These are phyloP conservation scores for Hypoxylon sp. DNA, from an alignment of 2,329 filamentous ascomycete genomes.

Conservation along the genomic window DNA sequence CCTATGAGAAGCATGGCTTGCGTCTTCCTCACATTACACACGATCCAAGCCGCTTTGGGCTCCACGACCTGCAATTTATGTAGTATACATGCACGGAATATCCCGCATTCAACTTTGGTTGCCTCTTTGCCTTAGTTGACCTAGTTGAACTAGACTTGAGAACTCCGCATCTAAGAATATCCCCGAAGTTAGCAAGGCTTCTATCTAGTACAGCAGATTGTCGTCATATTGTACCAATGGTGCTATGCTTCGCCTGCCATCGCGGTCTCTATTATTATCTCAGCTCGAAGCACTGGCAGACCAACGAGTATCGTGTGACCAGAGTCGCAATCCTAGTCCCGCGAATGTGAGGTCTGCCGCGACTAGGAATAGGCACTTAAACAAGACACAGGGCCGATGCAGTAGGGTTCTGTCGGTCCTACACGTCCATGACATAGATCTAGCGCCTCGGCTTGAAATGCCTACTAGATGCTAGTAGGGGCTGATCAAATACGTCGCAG, in stretches of 20 bases:
- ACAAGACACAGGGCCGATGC: slow-evolving; percentile 39
- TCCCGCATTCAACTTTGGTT: slow-evolving; percentile 25
- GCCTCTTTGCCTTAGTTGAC: slow-evolving; percentile 13
- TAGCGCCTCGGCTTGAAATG: neutral
- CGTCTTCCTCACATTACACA: slow-evolving; percentile 17
- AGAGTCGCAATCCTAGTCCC: slow-evolving; percentile 38
- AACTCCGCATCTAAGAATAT: slow-evolving; percentile 42
- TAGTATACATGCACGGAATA: slow-evolving; percentile 30
- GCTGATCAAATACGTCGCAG: slow-evolving; percentile 7
- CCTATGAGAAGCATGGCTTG: slow-evolving; percentile 19
- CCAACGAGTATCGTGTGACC: slow-evolving; percentile 22
- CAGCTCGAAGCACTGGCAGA: slow-evolving; percentile 24
- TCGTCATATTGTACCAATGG: slow-evolving; percentile 28
- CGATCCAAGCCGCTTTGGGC: slow-evolving; percentile 22
- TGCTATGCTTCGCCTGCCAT: slow-evolving; percentile 7
- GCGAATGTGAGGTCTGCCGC: slow-evolving; percentile 26
- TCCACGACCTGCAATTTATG: slow-evolving; percentile 20
- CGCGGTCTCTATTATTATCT: slow-evolving; percentile 39
- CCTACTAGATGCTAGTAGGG: neutral
- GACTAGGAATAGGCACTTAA: slow-evolving; percentile 27
- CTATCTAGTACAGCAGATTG: slow-evolving; percentile 20
- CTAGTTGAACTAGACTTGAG: slow-evolving; percentile 6
- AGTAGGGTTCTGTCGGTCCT: slow-evolving; percentile 26
- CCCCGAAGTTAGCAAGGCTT: slow-evolving; percentile 35
- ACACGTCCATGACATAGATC: slow-evolving; percentile 18